These are phyloP conservation scores for Scutellaria barbata DNA, from an alignment of 257 asterid species.

Conservation along the genomic window DNA sequence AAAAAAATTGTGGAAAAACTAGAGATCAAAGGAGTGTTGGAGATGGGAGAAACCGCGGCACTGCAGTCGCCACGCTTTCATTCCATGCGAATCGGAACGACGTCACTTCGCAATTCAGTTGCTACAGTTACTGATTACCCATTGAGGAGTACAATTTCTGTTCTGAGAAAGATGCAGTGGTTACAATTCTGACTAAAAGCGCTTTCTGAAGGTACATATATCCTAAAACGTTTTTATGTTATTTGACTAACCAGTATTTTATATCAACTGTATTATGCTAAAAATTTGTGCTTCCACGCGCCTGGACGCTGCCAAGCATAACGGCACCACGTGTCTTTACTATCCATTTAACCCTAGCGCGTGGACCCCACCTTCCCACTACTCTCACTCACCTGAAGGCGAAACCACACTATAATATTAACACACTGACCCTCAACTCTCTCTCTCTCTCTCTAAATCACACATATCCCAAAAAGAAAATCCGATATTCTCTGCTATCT, in stretches of 20 bases:
- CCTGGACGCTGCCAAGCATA: constrained; percentile 26
- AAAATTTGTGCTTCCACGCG: constrained; percentile 30
- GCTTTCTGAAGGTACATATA: no score
- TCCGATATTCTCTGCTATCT: background rate
- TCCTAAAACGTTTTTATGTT: no score
- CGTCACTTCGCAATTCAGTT: constrained; percentile 29
- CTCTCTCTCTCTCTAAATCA: constrained; percentile 16
- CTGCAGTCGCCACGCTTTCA: background rate
- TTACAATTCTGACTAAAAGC: no score
- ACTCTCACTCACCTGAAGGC: constrained; percentile 35
- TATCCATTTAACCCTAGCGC: constrained; percentile 30
- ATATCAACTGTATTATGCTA: background rate
- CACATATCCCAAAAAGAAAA: background rate
- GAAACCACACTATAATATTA: constrained; percentile 34
- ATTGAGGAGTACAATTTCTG: no score
- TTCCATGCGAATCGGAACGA: constrained; percentile 7
- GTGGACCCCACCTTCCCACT: constrained; percentile 52
- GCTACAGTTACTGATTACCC: background rate
- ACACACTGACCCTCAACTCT: background rate
- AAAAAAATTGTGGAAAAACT: no score
- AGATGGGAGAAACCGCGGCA: constrained; percentile 10
- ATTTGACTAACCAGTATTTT: no score
- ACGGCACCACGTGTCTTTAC: constrained; percentile 40
- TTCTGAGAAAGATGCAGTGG: background rate
- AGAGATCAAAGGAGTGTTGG: background rate